These are phyloP conservation scores for Rhizopus sp. DNA, from an alignment of 371 early-diverging fungal species.

Conservation along the genomic window DNA sequence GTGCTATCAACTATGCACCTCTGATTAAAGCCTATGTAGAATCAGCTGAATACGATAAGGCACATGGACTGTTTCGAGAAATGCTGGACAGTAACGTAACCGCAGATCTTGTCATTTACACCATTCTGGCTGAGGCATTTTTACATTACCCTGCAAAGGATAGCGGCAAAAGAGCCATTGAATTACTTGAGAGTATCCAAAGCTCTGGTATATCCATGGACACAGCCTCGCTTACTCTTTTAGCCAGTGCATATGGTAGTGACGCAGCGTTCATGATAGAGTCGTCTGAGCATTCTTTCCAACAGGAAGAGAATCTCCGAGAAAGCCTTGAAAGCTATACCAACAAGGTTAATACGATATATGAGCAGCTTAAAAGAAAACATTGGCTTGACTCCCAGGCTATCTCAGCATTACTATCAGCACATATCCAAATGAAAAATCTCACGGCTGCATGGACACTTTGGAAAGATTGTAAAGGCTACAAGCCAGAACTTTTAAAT, in stretches of 20 bases:
- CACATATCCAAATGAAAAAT: slow-evolving; percentile 24
- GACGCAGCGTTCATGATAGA: slow-evolving; percentile 13
- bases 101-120: slow-evolving; percentile 37
- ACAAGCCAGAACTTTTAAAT: background rate
- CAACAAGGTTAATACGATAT: slow-evolving; percentile 14
- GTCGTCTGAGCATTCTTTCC: background rate
- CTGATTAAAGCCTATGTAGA: slow-evolving; percentile 40
- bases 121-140: slow-evolving; percentile 41
- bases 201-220: slow-evolving; percentile 25
- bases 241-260: slow-evolving; percentile 39
- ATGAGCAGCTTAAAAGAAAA: slow-evolving; percentile 8
- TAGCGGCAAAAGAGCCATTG: slow-evolving; percentile 26
- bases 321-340: background rate
- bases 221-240: slow-evolving; percentile 26
- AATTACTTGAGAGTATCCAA: slow-evolving; percentile 21
- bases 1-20: slow-evolving; percentile 31
- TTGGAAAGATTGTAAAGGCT: slow-evolving; percentile 27
- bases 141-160: slow-evolving; percentile 23
- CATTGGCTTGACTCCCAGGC: slow-evolving; percentile 29
- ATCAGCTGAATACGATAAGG: slow-evolving; percentile 37
- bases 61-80: slow-evolving; percentile 30
- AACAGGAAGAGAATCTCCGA: background rate
- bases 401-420: slow-evolving; percentile 25
- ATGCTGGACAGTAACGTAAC: slow-evolving; percentile 37
- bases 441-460: slow-evolving; percentile 37